These are phyloP conservation scores for Cystobasidium sp. DNA, from an alignment of 1,284 basidiomycete species.

Conservation along the genomic window DNA sequence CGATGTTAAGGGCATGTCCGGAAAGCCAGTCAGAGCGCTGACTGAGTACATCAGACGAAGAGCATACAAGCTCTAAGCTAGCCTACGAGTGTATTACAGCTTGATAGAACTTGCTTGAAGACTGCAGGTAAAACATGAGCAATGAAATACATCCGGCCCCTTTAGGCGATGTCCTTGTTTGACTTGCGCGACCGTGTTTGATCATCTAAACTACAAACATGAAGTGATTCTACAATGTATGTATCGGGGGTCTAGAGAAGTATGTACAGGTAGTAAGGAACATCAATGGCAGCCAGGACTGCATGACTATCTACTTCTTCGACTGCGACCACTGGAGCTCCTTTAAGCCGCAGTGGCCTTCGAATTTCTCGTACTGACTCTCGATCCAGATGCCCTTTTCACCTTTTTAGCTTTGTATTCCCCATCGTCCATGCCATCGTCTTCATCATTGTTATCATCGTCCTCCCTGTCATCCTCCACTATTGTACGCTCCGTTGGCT, in stretches of 20 bases:
- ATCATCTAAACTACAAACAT: too few relatives aligned
- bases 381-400: neutral
- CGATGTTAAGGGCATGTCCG: constrained; percentile 37
- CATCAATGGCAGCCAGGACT: too few relatives aligned
- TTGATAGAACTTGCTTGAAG: too few relatives aligned
- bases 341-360: neutral
- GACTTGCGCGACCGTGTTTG: too few relatives aligned
- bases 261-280: too few relatives aligned
- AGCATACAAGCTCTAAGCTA: constrained; percentile 42
- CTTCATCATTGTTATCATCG: constrained; percentile 55
- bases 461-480: constrained; percentile 51
- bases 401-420: constrained; percentile 32
- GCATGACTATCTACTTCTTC: too few relatives aligned
- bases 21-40: constrained; percentile 43
- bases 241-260: too few relatives aligned
- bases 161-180: too few relatives aligned
- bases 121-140: neutral
- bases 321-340: neutral
- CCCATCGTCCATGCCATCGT: constrained; percentile 55
- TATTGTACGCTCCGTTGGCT: constrained; percentile 32
- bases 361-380: constrained; percentile 3
- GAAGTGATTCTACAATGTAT: too few relatives aligned
- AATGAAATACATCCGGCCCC: neutral
- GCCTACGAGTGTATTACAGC: neutral
- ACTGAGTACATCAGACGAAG: constrained; percentile 38